Base-by-base conservation (phyloP, 2,329 filamentous ascomycete species). In the Cladosporium sp. region DNA sequence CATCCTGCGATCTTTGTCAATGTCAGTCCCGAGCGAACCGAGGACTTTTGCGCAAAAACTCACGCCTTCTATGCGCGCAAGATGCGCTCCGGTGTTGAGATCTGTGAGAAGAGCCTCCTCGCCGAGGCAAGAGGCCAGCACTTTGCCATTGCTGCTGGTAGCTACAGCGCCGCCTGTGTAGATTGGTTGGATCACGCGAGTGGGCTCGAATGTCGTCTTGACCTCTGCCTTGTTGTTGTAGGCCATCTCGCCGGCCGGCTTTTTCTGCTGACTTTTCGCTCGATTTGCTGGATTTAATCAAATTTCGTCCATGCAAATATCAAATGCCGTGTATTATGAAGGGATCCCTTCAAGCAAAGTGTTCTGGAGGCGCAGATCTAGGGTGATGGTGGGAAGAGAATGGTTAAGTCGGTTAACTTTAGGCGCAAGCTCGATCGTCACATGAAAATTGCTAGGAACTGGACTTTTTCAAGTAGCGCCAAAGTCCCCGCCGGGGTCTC, bases 91-190 rank as follows among this genome's bases (percentile, higher is more conserved):
- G 30, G 85, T 93, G 59, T 84, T 79, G 56, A 95, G 77, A 69
- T 96, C 84, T 19, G 92, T 93, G 59, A 98, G 75, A 48, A 97
- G 73, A 15, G 83, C 91, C 79, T 96, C 89, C 67, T 98, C 93
- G 30, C 88, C 90, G n/a, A 97, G 73, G 30, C 87, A 90, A 19
- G 90, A 90, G 38, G 90, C 92, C 49, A 98, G 78, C 55, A 97
- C 81, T 61, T 82, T 81, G 45, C 90, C 90, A 70, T 82, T 82
- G 67, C 84, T 80, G 74, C 92, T 89, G 54, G 97, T 79, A 25
- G 88, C 83, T 52, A 95, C 83, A 57, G 87, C 85, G 38, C 93
- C 93, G 49, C 93, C 93, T 2, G 92, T 95, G 66, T 93, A 96
- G 43, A 97, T 92, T 16, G 93, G 93, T 61, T 90, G 87, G 50